Evolutionary conservation across 495 filamentous ascomycete species (phyloP).

Genomic region (Pyronema omphalodes): DNA sequence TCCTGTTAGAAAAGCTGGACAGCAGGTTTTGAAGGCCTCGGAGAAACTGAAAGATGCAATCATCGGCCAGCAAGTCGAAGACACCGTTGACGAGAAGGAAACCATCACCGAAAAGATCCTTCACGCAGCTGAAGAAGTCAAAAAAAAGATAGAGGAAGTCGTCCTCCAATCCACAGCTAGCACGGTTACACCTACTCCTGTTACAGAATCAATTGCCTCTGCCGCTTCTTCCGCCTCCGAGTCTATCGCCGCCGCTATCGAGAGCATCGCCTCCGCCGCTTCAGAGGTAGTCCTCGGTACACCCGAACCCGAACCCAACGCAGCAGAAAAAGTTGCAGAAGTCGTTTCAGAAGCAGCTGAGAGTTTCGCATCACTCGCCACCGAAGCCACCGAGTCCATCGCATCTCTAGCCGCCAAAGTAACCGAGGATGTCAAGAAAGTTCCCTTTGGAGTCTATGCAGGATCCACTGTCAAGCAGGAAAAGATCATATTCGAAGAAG

Average conservation of each 20-base stretch:
- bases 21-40: constrained; percentile 7
- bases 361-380: constrained; percentile 33
- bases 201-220: constrained; percentile 34
- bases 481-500: constrained; percentile 10
- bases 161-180: neutral
- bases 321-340: constrained; percentile 31
- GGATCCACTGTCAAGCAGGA: constrained; percentile 21
- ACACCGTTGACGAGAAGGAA: constrained; percentile 4
- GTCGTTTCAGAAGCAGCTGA: constrained; percentile 33
- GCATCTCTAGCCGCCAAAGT: constrained; percentile 23
- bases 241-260: constrained; percentile 29
- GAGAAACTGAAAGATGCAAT: constrained; percentile 6
- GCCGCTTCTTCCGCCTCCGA: constrained; percentile 27
- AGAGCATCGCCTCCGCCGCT: constrained; percentile 30
- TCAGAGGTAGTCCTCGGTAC: constrained; percentile 20
- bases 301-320: constrained; percentile 18
- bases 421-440: constrained; percentile 9
- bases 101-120: neutral
- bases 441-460: constrained; percentile 23
- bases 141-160: constrained; percentile 1
- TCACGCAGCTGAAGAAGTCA: neutral
- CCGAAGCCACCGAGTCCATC: constrained; percentile 29
- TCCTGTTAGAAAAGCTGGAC: constrained; percentile 6
- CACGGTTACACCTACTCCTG: constrained; percentile 9
- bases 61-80: neutral